Evolutionary conservation across 164 flowering plant genomes (phyloP).

Genomic region (Sedum album): DNA sequence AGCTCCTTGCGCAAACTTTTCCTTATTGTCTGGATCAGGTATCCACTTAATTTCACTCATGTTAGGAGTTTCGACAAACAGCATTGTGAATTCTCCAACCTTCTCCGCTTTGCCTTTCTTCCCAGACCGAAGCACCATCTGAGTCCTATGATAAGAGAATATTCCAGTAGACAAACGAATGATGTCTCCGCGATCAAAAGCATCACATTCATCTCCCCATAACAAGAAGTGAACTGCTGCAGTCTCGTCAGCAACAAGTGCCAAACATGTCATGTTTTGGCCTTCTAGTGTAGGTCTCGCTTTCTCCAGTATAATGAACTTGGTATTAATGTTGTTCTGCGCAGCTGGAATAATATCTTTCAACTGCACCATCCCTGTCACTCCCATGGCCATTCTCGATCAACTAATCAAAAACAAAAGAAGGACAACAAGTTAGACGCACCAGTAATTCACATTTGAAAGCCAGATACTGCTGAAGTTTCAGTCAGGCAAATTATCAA

Average conservation of each 20-base stretch:
- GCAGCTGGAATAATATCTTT: no score
- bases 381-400: no score
- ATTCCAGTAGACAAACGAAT: slow-evolving; percentile 50
- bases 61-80: slow-evolving; percentile 60
- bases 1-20: background rate
- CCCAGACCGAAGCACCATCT: slow-evolving; percentile 20
- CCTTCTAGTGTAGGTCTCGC: slow-evolving; percentile 31
- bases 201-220: slow-evolving; percentile 77
- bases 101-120: slow-evolving; percentile 47
- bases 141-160: slow-evolving; percentile 45
- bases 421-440: no score
- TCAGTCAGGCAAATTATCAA: no score
- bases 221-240: slow-evolving; percentile 76
- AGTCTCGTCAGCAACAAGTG: slow-evolving; percentile 29
- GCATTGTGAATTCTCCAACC: slow-evolving; percentile 74
- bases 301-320: slow-evolving; percentile 48
- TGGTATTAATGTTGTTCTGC: no score
- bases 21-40: slow-evolving; percentile 20
- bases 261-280: slow-evolving; percentile 29
- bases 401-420: no score
- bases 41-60: slow-evolving; percentile 41
- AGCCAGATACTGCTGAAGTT: no score
- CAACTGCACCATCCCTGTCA: no score
- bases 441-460: no score
- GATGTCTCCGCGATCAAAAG: slow-evolving; percentile 36